These are phyloP conservation scores for Leucocoprinus leucothites DNA, from an alignment of 768 basidiomycete genomes.

Conservation along the genomic window DNA sequence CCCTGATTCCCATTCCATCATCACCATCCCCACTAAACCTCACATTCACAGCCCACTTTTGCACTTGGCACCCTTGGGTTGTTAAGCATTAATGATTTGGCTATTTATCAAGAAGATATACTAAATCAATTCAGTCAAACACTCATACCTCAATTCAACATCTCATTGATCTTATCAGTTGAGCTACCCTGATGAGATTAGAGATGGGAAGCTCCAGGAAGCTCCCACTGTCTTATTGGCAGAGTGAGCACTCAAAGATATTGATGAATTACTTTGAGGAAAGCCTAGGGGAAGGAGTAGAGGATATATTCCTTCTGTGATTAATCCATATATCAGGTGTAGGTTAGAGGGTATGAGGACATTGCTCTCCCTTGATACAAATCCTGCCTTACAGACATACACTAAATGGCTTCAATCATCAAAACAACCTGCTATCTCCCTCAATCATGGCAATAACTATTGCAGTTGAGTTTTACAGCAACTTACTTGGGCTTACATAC, in stretches of 20 bases:
- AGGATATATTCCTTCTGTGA: too few relatives aligned
- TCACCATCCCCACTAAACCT: constrained; percentile 12
- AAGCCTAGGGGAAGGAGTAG: too few relatives aligned
- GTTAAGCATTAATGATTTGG: neutral
- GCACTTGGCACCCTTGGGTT: too few relatives aligned
- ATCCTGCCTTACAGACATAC: neutral
- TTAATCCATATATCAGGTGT: too few relatives aligned
- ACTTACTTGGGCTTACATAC: neutral
- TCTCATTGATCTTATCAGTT: too few relatives aligned
- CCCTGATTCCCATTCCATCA: constrained; percentile 11
- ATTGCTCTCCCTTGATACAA: neutral
- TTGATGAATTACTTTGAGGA: too few relatives aligned
- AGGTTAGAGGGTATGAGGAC: neutral
- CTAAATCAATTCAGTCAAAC: neutral
- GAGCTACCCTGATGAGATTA: too few relatives aligned
- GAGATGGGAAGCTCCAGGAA: too few relatives aligned
- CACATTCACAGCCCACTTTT: too few relatives aligned
- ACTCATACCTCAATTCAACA: too few relatives aligned
- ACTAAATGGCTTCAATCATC: neutral
- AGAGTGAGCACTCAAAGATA: too few relatives aligned
- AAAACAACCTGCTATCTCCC: neutral
- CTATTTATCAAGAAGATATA: neutral
- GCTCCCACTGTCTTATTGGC: too few relatives aligned
- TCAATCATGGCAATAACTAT: neutral
- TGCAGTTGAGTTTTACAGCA: neutral